A percentile compares a stretch with the other conserved stretches of the same genome.
phyloP scores from a whole-genome alignment of 2,329 filamentous ascomycete genomes.

The Trichoderma koningii region DNA sequence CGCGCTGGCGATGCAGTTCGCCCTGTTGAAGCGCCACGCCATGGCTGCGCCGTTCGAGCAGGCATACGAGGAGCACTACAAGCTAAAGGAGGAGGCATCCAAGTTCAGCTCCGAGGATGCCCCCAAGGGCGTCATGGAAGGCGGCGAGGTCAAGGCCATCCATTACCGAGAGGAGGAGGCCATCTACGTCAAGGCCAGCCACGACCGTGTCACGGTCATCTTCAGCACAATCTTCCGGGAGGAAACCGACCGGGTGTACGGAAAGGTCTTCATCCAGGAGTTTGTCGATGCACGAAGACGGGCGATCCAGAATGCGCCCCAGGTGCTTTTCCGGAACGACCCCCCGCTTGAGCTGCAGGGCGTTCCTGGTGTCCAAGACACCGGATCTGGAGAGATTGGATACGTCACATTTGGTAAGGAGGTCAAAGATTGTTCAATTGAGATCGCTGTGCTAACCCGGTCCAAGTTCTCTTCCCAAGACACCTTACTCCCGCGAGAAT shows the following conservation, averaged over 20 bases:
- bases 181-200: constrained; percentile 96
- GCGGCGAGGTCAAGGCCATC: constrained; percentile 90
- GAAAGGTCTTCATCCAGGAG: constrained; percentile 97
- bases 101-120: constrained; percentile 94
- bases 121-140: constrained; percentile 85
- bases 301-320: constrained; percentile 96
- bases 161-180: constrained; percentile 99
- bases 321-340: constrained; percentile 95
- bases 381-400: constrained; percentile 81
- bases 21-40: constrained; percentile 92
- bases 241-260: constrained; percentile 95
- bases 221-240: constrained; percentile 98
- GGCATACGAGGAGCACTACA: constrained; percentile 90
- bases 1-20: constrained; percentile 82
- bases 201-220: constrained; percentile 97
- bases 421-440: not conserved
- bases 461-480: constrained; percentile 84
- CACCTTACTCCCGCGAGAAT: constrained; percentile 89
- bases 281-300: constrained; percentile 94
- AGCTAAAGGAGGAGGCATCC: constrained; percentile 81
- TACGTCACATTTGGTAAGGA: constrained; percentile 93
- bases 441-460: constrained; percentile 30
- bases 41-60: constrained; percentile 99
- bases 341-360: constrained; percentile 88
- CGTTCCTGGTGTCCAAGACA: constrained; percentile 77